These are phyloP conservation scores for Peronospora tabacina DNA, from an alignment of 352 stramenopile species.

Conservation along the genomic window DNA sequence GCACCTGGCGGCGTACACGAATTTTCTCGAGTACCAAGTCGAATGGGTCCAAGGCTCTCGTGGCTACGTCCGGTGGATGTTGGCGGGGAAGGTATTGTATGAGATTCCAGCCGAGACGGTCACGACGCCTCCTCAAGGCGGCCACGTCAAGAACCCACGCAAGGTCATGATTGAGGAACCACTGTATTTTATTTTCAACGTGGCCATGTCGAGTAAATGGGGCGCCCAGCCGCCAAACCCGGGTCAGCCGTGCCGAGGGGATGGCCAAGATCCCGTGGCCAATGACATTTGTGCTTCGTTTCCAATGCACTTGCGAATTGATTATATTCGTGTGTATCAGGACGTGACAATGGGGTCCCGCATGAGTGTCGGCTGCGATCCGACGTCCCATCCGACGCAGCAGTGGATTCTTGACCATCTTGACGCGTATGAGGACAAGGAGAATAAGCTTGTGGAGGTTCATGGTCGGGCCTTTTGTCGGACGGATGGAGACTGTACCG, in stretches of 20 bases:
- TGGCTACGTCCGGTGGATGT: slow-evolving; percentile 65
- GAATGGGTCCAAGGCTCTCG: slow-evolving; percentile 48
- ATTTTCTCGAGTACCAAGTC: slow-evolving; percentile 44
- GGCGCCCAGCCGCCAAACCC: slow-evolving; percentile 61
- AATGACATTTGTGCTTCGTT: slow-evolving; percentile 61
- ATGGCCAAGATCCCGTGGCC: slow-evolving; percentile 31
- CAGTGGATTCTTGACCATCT: slow-evolving; percentile 76
- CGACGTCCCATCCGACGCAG: slow-evolving; percentile 48
- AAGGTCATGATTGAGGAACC: slow-evolving; percentile 92
- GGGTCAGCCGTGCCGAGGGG: slow-evolving; percentile 42
- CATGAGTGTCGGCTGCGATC: slow-evolving; percentile 60
- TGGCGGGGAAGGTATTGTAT: slow-evolving; percentile 83
- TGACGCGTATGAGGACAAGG: slow-evolving; percentile 58
- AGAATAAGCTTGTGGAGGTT: slow-evolving; percentile 57
- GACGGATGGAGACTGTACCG: slow-evolving; percentile 50
- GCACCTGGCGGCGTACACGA: slow-evolving; percentile 40
- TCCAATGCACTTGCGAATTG: slow-evolving; percentile 65
- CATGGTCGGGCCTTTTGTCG: slow-evolving; percentile 52
- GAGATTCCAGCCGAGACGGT: slow-evolving; percentile 73
- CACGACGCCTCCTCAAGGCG: slow-evolving; percentile 42
- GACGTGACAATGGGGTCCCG: slow-evolving; percentile 29
- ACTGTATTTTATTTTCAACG: slow-evolving; percentile 94
- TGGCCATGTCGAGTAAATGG: slow-evolving; percentile 90
- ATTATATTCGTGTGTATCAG: slow-evolving; percentile 79
- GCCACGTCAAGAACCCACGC: slow-evolving; percentile 46